Evolutionary conservation across 495 filamentous ascomycete species (phyloP).

Genomic region (Daldinia caldariorum): DNA sequence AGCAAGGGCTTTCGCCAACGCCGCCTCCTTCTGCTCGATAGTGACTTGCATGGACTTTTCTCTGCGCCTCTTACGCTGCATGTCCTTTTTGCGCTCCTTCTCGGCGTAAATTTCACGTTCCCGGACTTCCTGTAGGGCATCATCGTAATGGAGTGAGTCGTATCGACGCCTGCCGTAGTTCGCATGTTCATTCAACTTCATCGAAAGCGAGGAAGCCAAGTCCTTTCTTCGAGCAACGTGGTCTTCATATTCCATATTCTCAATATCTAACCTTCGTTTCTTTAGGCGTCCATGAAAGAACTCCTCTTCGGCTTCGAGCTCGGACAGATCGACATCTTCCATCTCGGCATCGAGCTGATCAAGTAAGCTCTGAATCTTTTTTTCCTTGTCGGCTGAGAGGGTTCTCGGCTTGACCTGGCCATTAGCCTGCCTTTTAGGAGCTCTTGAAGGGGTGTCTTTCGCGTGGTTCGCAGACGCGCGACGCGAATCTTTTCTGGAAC

Average conservation of each 20-base stretch:
- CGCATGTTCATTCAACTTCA: constrained; percentile 57
- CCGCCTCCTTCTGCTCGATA: constrained; percentile 84
- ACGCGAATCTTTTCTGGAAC: constrained; percentile 54
- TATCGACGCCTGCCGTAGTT: constrained; percentile 61
- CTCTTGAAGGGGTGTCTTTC: constrained; percentile 57
- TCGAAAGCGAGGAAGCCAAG: constrained; percentile 45
- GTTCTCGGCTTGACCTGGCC: constrained; percentile 62
- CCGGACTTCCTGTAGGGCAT: constrained; percentile 84
- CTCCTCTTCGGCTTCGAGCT: constrained; percentile 67
- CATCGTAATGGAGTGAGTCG: constrained; percentile 61
- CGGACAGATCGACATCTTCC: constrained; percentile 72
- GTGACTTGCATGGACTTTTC: constrained; percentile 93
- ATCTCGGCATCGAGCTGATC: constrained; percentile 74
- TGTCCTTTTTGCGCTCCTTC: constrained; percentile 99
- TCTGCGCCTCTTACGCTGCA: constrained; percentile 96
- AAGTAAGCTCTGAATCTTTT: constrained; percentile 70
- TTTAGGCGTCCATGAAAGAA: constrained; percentile 67
- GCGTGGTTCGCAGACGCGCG: constrained; percentile 55
- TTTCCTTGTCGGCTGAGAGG: constrained; percentile 71
- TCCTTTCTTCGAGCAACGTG: constrained; percentile 64
- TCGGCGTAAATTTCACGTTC: constrained; percentile 90
- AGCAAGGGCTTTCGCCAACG: constrained; percentile 75
- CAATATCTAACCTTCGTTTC: constrained; percentile 68
- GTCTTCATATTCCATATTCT: constrained; percentile 63
- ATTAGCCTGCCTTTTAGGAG: constrained; percentile 63